Evolutionary conservation across 768 basidiomycete species (phyloP), one percentile per base, ranked within the genome.

Genomic region (Paxillus involutus): DNA sequence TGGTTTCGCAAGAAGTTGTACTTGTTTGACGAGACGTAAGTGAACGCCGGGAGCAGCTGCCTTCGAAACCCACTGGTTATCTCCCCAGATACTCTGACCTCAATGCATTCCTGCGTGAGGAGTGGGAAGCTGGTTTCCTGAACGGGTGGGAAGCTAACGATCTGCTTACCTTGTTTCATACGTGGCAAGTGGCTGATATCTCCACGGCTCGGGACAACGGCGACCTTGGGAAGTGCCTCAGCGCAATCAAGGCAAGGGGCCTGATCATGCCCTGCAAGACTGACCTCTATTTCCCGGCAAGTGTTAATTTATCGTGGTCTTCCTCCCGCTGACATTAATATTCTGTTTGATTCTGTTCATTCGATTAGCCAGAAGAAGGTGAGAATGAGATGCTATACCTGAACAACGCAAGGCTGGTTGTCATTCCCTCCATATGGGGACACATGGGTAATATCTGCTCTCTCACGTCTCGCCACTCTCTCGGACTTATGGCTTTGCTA

Each of bases 181-280:
- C 81, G 5, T 82, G 81, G 81, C 71, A 75, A 51, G 66, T 63
- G 0, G 80, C 75, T 10, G 80, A 82, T 57, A 66, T 81, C 19
- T 80, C 81, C 7, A 63, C 60, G 19, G 63, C 82, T 14, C 70
- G 72, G 16, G 71, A 79, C 57, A 68, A 68, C 0, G 78, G 77
- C 14, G 69, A 80, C 58, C 68, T 81, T 26, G 65, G 53, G 36
- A 71, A 67, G 33, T 71, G 72, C 46, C 60, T 84, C 51, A 57
- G 63, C 2, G 63, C 60, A 16, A 79, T 82, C 66, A 77, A 76
- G 55, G 80, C 81, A 4, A 78, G 73, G 52, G 81, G 80, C 3
- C 58, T 84, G 41, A 76, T 83, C 44, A 81, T 84, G 80, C 82
- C 83, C 4, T 77, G 76, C 58, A 81, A 80, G 69, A 82, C 80